Conservation (phyloP, 148 eudicot genomes). For the Spergularia bocconei region DNA sequence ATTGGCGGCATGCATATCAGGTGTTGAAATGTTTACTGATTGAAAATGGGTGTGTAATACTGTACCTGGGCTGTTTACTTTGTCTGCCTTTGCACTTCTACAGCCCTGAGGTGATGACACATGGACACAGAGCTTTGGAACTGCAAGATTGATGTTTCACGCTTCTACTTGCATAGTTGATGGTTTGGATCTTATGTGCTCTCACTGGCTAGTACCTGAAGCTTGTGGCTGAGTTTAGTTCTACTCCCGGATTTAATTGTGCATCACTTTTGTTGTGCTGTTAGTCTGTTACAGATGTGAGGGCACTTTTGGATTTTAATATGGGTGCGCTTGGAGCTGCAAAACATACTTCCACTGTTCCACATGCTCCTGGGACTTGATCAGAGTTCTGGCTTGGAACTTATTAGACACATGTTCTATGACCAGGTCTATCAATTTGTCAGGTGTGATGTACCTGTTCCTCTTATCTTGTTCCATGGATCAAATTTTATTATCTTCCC, state of each 20-base stretch:
- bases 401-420: background rate
- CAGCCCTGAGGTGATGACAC: background rate
- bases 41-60: constrained; percentile 2
- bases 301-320: background rate
- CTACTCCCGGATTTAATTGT: background rate
- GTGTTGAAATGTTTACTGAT: background rate
- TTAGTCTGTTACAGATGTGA: constrained; percentile 26
- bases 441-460: constrained; percentile 30
- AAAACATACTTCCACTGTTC: background rate
- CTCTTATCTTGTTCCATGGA: background rate
- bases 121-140: background rate
- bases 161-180: background rate
- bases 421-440: constrained; percentile 26
- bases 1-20: background rate
- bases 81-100: constrained; percentile 18
- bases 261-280: background rate
- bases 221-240: background rate
- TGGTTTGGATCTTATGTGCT: constrained; percentile 8
- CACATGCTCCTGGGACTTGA: background rate
- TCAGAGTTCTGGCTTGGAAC: background rate
- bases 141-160: background rate
- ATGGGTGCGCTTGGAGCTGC: background rate
- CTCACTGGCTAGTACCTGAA: background rate
- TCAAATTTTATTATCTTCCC: background rate
- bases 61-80: constrained; percentile 11